Evolutionary conservation across 768 basidiomycete genomes (phyloP), one percentile per base, ranked within the genome.

Genomic region (Suillus discolor): DNA sequence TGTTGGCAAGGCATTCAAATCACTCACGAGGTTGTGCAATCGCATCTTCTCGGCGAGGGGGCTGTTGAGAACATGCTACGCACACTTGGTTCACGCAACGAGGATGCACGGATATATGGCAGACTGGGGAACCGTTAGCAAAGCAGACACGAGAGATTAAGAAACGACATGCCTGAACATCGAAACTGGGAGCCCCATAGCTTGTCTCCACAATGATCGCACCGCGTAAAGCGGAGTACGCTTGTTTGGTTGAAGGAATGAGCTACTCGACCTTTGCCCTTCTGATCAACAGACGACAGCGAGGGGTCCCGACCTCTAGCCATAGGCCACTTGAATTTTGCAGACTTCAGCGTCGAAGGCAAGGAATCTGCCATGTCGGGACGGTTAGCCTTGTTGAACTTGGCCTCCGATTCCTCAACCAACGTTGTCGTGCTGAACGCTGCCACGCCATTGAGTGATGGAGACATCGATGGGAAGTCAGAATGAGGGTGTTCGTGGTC

Each of bases 101-200:
- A 45, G 90, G 87, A 79, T 99, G 97, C 28, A 96, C 90, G 28
- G 92, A 91, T 54, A 91, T 84, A 23, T 88, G 90, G 75, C 97
- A 99, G 36, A 80, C 96, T 97, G 67, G 31, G 55, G 62, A 53
- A 18, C 23, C 9, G 18, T 60, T 41, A 57, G 41, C 39, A 31
- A 15, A 11, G 31, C 44, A 67, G 36, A 76, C 63, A 28, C 20
- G 45, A 49, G 45, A 42, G 3, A 47, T 36, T 51, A 51, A 38
- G 55, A 23, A n/a, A 51, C 3, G 12, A 83, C 94, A 74, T 73
- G 95, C 97, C 83, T 69, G 89, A 86, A 74, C 97, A 99, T 39
- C 93, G 90, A 62, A 93, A 83, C 73, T 96, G 95, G n/a, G 96
- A 87, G 6, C 97, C 97, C 96, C 96, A 99, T 89, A 99, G 89